Percentiles rank a stretch among this genome's conserved stretches.
Conservation (phyloP, 345 rosid genomes). For the Corchorus olitorius region DNA sequence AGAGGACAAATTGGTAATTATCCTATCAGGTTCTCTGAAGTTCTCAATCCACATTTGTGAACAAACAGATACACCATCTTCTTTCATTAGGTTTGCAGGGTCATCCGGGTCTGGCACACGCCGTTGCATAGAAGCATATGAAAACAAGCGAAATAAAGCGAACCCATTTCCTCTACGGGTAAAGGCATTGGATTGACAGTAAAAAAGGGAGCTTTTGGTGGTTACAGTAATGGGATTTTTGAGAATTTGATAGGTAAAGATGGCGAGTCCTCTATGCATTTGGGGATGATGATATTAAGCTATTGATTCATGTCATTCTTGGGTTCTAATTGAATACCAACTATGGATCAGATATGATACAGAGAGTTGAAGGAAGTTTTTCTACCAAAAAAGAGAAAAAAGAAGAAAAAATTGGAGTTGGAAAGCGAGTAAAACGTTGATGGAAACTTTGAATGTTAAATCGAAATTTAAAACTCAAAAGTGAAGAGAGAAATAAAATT, state of each 20-base stretch:
- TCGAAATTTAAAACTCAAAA: background rate
- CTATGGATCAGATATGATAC: background rate
- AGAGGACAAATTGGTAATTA: slow-evolving; percentile 55
- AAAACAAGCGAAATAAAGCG: slow-evolving; percentile 46
- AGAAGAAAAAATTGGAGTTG: too few relatives aligned
- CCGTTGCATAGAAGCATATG: slow-evolving; percentile 53
- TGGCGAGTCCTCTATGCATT: slow-evolving; percentile 54
- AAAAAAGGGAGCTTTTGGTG: slow-evolving; percentile 20
- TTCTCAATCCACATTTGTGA: slow-evolving; percentile 94
- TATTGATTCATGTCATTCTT: background rate
- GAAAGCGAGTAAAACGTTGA: background rate
- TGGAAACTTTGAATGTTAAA: background rate
- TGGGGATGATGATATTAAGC: slow-evolving; percentile 20
- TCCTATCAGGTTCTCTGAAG: slow-evolving; percentile 55
- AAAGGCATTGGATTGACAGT: slow-evolving; percentile 26
- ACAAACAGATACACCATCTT: slow-evolving; percentile 93
- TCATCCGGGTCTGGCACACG: slow-evolving; percentile 79
- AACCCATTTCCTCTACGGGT: slow-evolving; percentile 26
- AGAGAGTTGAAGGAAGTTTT: background rate
- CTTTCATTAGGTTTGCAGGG: slow-evolving; percentile 74
- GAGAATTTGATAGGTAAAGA: slow-evolving; percentile 32
- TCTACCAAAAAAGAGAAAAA: too few relatives aligned
- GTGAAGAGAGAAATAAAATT: background rate
- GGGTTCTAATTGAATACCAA: background rate
- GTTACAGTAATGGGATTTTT: slow-evolving; percentile 30